phyloP scores from a whole-genome alignment of 202 grass and related monocot species.

The Brachypodium distachyon region DNA sequence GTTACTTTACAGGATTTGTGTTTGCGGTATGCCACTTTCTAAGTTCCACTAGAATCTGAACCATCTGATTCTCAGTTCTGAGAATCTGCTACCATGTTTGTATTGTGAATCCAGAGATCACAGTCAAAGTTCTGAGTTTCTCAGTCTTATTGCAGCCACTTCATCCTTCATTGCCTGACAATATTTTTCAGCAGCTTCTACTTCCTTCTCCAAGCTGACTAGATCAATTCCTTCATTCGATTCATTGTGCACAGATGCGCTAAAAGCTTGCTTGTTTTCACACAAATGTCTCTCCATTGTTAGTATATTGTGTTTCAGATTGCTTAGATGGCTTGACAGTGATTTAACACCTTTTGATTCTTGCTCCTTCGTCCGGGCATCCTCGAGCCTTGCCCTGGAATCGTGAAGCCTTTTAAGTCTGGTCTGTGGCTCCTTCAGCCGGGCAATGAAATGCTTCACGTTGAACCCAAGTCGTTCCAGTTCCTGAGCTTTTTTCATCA shows the following conservation, averaged over 20 bases:
- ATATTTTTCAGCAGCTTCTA: slow-evolving; percentile 44
- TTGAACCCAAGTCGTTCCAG: slow-evolving; percentile 45
- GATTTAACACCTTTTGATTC: slow-evolving; percentile 15
- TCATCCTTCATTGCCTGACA: slow-evolving; percentile 43
- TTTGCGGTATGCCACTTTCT: background rate
- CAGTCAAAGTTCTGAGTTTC: background rate
- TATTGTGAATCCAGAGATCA: background rate
- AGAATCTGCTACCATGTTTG: background rate
- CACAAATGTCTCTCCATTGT: slow-evolving; percentile 40
- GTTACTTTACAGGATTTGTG: background rate
- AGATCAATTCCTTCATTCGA: slow-evolving; percentile 21
- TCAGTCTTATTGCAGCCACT: slow-evolving; percentile 33
- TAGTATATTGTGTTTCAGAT: slow-evolving; percentile 39
- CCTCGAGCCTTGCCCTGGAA: slow-evolving; percentile 37
- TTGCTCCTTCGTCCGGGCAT: slow-evolving; percentile 33
- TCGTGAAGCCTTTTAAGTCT: slow-evolving; percentile 31
- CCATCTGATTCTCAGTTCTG: background rate
- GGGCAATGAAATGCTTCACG: slow-evolving; percentile 50
- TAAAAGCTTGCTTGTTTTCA: slow-evolving; percentile 18
- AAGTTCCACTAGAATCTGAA: background rate
- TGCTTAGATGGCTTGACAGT: slow-evolving; percentile 41
- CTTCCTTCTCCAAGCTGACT: slow-evolving; percentile 38
- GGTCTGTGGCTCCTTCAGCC: slow-evolving; percentile 44
- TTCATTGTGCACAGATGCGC: slow-evolving; percentile 4
- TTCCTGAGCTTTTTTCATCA: slow-evolving; percentile 34